phyloP scores from a whole-genome alignment of 1,284 basidiomycete species.

The Ceraceosorus guamensis region DNA sequence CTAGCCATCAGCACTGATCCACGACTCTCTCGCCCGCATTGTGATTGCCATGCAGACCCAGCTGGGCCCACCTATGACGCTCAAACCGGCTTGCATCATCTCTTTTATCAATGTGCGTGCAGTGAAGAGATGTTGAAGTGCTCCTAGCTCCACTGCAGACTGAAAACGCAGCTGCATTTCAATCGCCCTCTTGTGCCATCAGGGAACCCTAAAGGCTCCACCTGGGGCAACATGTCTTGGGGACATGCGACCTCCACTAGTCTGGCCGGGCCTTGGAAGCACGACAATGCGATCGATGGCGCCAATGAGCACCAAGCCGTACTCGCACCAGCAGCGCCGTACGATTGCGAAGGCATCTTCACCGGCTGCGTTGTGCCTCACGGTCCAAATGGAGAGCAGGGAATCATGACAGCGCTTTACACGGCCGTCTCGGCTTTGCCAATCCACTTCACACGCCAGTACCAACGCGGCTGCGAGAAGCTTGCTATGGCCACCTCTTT shows the following conservation, averaged over 20 bases:
- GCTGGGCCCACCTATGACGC: constrained; percentile 27
- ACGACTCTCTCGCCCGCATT: no score
- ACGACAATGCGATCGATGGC: constrained; percentile 7
- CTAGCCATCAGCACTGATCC: no score
- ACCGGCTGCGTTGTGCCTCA: constrained; percentile 29
- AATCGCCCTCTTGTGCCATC: not conserved
- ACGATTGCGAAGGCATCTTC: constrained; percentile 30
- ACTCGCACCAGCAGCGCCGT: constrained; percentile 18
- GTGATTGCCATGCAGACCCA: constrained; percentile 17
- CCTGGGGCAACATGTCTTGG: constrained; percentile 37
- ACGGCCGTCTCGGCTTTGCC: constrained; percentile 32
- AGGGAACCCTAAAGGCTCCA: constrained; percentile 25
- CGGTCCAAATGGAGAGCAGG: constrained; percentile 13
- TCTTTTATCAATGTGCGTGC: constrained; percentile 24
- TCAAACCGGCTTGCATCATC: constrained; percentile 22
- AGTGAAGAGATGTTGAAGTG: constrained; percentile 1
- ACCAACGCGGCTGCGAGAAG: constrained; percentile 28
- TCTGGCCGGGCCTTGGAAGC: constrained; percentile 24
- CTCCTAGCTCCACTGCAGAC: not conserved
- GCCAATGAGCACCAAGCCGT: constrained; percentile 6
- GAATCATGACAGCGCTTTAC: constrained; percentile 29
- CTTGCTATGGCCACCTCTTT: constrained; percentile 25
- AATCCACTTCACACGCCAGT: constrained; percentile 27
- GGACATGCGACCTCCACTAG: constrained; percentile 25
- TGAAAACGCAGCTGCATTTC: not conserved